A percentile compares a stretch with the other conserved stretches of the same genome.
phyloP scores from a whole-genome alignment of 140 eudicot genomes.

The Cichorium intybus region DNA sequence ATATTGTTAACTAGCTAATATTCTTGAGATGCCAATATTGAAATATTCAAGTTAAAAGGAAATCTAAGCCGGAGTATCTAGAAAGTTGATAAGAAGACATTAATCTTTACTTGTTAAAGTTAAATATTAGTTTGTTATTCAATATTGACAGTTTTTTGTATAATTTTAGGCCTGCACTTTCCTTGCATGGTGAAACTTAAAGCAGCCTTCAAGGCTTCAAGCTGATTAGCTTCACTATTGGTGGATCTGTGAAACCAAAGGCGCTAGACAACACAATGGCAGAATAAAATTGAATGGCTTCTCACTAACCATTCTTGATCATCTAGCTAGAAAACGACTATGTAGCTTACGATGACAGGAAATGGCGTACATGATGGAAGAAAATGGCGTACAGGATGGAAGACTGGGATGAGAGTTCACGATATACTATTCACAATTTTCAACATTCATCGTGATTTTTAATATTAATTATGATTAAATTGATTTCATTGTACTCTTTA shows the following conservation, averaged over 20 bases:
- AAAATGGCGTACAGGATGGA: too few relatives aligned
- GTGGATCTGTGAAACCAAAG: conserved; percentile 80
- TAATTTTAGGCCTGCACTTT: conserved; percentile 78
- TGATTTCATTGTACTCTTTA: too few relatives aligned
- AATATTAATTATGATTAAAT: too few relatives aligned
- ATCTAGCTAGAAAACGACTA: conserved; percentile 89
- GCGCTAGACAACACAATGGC: conserved; percentile 87
- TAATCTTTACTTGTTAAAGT: conserved; percentile 3
- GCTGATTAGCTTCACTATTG: conserved; percentile 81
- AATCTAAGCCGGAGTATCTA: conserved; percentile 96
- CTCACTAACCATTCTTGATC: conserved; percentile 82
- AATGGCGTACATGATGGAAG: too few relatives aligned
- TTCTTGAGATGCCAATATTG: conserved; percentile 81
- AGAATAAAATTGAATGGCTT: conserved; percentile 83
- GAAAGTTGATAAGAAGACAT: conserved; percentile 97
- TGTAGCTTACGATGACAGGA: too few relatives aligned
- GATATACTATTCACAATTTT: too few relatives aligned
- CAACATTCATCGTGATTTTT: too few relatives aligned
- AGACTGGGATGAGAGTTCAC: too few relatives aligned
- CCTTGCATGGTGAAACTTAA: conserved; percentile 88
- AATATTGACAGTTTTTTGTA: neutral
- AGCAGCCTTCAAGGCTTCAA: conserved; percentile 74
- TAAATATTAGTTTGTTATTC: neutral
- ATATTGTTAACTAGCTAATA: conserved; percentile 83
- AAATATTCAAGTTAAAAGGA: conserved; percentile 55